These are phyloP conservation scores for Pichia nakasei DNA, from an alignment of 805 yeast species.

Conservation along the genomic window DNA sequence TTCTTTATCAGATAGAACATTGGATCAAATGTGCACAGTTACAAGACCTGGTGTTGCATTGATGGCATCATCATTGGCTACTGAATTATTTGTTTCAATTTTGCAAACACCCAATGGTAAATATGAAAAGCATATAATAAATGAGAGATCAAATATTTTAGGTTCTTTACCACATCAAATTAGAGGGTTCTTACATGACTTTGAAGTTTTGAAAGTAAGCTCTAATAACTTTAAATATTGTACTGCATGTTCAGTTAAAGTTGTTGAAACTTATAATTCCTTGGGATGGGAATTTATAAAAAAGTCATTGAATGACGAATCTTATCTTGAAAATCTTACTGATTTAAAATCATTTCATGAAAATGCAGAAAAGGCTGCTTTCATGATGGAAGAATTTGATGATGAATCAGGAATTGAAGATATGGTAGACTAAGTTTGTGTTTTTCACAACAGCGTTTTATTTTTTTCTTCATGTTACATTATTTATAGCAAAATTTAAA, in stretches of 20 bases:
- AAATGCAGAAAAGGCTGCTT: conserved; percentile 50
- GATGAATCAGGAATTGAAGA: conserved; percentile 14
- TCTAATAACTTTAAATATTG: conserved; percentile 73
- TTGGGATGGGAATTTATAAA: conserved; percentile 79
- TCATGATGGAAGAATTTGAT: conserved; percentile 29
- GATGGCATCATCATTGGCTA: conserved; percentile 79
- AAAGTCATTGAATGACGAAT: conserved; percentile 55
- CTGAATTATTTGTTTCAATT: conserved; percentile 68
- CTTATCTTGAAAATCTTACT: conserved; percentile 64
- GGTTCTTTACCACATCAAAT: conserved; percentile 86
- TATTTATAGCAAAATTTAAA: too few species aligned
- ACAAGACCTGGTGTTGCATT: conserved; percentile 94
- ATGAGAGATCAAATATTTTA: conserved; percentile 31
- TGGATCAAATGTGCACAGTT: conserved; percentile 98
- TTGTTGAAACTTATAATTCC: conserved; percentile 41
- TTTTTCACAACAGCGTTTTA: too few species aligned
- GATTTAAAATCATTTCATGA: conserved; percentile 71
- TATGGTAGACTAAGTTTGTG: not conserved
- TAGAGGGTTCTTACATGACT: conserved; percentile 72
- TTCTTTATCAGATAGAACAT: conserved; percentile 74
- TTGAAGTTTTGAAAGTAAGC: conserved; percentile 51
- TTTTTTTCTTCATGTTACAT: not conserved
- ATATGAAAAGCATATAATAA: conserved; percentile 28
- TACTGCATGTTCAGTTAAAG: conserved; percentile 71
- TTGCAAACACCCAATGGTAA: conserved; percentile 56